Base-by-base conservation (phyloP, 768 basidiomycete species). In the Collybiopsis confluens region DNA sequence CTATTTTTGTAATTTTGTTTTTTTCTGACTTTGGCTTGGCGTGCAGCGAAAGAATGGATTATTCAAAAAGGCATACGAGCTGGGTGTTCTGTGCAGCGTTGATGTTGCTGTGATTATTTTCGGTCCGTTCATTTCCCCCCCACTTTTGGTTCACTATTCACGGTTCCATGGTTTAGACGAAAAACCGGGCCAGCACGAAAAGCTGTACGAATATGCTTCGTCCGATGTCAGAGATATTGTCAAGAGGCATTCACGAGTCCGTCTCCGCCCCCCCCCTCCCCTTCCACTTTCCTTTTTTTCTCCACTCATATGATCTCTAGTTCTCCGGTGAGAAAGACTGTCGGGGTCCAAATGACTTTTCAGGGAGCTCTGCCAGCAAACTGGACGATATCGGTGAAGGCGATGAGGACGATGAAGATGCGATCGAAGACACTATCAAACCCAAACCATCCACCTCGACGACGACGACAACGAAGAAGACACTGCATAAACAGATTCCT, bases 51-150 rank as follows among this genome's bases (percentile, higher is more conserved):
- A 87, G 72, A 86, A 86, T 55, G 85, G 86, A 1, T 75, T 87
- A 54, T 87, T 87, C 82, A 88, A 87, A 66, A 88, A 88, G 62
- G 85, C 86, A 0, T 87, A 86, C 64, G 86, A 87, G 66, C 81
- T 87, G 48, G 85, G 86, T n/a, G 86, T 88, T 5, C 77, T 87
- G 38, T 88, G 86, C 66, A 85, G 83, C 10, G 85, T 87, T 58
- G 85, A 87, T 59, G 83, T 87, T 21, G 85, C 83, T 1, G 85
- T 87, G 65, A 81, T 87, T 64, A 85, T 87, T 60, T 87, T 87
- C 53, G 86, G 85, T 83, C 45, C 52, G 77, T 64, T 26, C n/a
- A 23, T 35, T 48, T 37, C 6, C 37, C n/a, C 13, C 13, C 15
- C 28, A 21, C 20, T 48, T 21, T 15, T 45, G 56, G 35, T 55